Percentiles rank a stretch among this genome's conserved stretches.
phyloP scores from a whole-genome alignment of 2,329 filamentous ascomycete genomes.

The Alternaria arbusti region DNA sequence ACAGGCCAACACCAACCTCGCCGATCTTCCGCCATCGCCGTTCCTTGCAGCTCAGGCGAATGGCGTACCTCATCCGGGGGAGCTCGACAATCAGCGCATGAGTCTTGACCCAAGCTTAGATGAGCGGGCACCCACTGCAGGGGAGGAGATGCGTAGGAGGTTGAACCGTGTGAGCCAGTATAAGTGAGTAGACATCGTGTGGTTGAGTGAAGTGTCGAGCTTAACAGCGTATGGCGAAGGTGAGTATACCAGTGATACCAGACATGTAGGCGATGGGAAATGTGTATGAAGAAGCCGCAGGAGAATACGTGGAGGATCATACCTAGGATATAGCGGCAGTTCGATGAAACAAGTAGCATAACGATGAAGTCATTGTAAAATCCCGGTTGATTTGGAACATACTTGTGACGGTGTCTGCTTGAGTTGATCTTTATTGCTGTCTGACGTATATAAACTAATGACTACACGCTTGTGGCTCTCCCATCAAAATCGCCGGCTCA shows the following conservation, averaged over 20 bases:
- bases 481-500: not conserved
- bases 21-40: slow-evolving; percentile 44
- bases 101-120: slow-evolving; percentile 5
- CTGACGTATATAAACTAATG: not conserved
- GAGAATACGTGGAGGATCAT: not conserved
- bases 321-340: not conserved
- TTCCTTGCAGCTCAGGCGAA: slow-evolving; percentile 37
- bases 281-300: not conserved
- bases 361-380: not conserved
- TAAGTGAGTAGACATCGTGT: not conserved
- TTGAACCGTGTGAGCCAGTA: slow-evolving; percentile 19
- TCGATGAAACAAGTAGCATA: not conserved
- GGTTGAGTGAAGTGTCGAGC: not conserved
- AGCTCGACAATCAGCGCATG: slow-evolving; percentile 12
- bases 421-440: not conserved
- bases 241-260: not conserved
- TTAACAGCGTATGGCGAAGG: not conserved
- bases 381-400: not conserved
- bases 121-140: slow-evolving; percentile 25
- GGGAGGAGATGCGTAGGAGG: slow-evolving; percentile 32
- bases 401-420: not conserved
- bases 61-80: slow-evolving; percentile 14
- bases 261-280: not conserved
- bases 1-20: slow-evolving; percentile 20
- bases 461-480: not conserved